Evolutionary conservation across 2,329 filamentous ascomycete genomes (phyloP).

Genomic region (Trichoderma sp.): DNA sequence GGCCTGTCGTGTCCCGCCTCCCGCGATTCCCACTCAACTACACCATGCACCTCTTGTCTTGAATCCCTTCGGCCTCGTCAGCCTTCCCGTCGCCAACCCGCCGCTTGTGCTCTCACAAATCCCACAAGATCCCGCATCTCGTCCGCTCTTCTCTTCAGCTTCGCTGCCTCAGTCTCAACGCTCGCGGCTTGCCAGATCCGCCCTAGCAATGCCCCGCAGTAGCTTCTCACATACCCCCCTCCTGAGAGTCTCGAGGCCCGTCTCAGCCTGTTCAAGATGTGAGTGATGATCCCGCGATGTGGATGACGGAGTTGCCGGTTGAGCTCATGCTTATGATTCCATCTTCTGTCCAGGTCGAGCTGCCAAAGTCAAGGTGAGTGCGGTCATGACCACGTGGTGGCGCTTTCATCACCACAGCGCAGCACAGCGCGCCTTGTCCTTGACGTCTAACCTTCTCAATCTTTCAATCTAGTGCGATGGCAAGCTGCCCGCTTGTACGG

Average conservation of each 20-base stretch:
- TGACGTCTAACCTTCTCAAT: not conserved
- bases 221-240: constrained; percentile 56
- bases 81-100: not conserved
- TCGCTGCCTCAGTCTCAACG: not conserved
- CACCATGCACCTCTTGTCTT: not conserved
- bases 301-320: not conserved
- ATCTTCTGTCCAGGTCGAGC: constrained; percentile 57
- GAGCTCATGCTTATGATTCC: constrained; percentile 13
- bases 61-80: not conserved
- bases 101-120: not conserved
- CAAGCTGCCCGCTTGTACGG: constrained; percentile 90
- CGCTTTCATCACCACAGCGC: not conserved
- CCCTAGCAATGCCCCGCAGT: constrained; percentile 41
- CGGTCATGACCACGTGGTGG: constrained; percentile 12
- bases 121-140: not conserved
- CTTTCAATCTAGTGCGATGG: constrained; percentile 69
- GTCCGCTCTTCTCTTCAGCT: not conserved
- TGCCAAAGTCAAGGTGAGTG: constrained; percentile 80
- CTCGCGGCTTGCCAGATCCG: constrained; percentile 3
- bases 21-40: not conserved
- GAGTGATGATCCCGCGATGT: constrained; percentile 26
- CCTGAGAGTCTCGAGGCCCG: constrained; percentile 72
- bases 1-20: not conserved
- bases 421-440: not conserved
- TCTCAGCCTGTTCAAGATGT: constrained; percentile 78